These are phyloP conservation scores for Colletotrichum spinosum DNA, from an alignment of 2,329 filamentous ascomycete species.

Conservation along the genomic window DNA sequence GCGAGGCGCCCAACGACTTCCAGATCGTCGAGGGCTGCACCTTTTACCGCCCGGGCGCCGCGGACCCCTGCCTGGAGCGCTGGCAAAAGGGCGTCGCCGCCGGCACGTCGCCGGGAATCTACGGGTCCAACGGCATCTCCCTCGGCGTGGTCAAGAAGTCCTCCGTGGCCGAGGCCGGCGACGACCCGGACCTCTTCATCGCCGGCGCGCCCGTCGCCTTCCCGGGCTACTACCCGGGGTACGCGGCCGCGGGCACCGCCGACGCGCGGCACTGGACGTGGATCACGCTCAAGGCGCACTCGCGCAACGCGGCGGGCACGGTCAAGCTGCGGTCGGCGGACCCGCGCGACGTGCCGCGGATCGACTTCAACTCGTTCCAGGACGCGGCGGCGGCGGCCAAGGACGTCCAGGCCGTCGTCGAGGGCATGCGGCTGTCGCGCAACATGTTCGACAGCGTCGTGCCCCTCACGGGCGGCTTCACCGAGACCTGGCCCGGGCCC, in stretches of 20 bases:
- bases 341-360: slow-evolving; percentile 69
- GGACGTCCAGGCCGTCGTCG: slow-evolving; percentile 58
- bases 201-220: slow-evolving; percentile 45
- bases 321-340: slow-evolving; percentile 67
- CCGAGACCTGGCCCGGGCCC: slow-evolving; percentile 48
- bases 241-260: slow-evolving; percentile 42
- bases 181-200: slow-evolving; percentile 46
- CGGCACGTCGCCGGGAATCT: slow-evolving; percentile 42
- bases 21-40: slow-evolving; percentile 43
- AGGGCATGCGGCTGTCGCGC: slow-evolving; percentile 58
- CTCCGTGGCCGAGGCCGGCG: slow-evolving; percentile 38
- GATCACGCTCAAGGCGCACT: slow-evolving; percentile 67
- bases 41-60: slow-evolving; percentile 41
- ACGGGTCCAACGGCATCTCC: slow-evolving; percentile 49
- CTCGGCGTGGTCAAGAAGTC: slow-evolving; percentile 47
- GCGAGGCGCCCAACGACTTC: slow-evolving; percentile 43
- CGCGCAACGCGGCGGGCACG: slow-evolving; percentile 67
- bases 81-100: slow-evolving; percentile 42
- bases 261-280: slow-evolving; percentile 52
- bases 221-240: slow-evolving; percentile 45
- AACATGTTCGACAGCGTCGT: slow-evolving; percentile 44
- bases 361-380: slow-evolving; percentile 68
- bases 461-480: slow-evolving; percentile 44
- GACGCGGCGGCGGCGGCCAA: slow-evolving; percentile 46
- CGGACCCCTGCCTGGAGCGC: slow-evolving; percentile 49